Evolutionary conservation across 129 eudicot species (phyloP), one percentile per base, ranked within the genome.

Genomic region (Flaveria linearis): DNA sequence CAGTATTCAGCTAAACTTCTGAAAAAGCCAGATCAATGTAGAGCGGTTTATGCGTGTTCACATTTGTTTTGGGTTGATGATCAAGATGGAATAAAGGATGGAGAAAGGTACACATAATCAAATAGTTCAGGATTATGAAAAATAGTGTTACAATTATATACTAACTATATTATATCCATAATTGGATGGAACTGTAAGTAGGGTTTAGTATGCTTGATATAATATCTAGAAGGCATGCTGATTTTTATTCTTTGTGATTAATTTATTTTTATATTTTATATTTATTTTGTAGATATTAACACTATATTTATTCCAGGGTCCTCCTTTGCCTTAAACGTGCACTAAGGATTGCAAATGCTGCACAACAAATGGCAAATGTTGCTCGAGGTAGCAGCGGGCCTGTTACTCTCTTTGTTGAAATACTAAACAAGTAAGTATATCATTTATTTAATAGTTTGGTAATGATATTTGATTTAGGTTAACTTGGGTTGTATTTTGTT

Each of bases 381-480:
- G 84, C 99, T n/a, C 88, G 99, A 71, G 99, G 99, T 61, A 94
- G 92, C 86, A 89, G 97, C 64, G 99, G 99, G 50, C 96, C 99
- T 6, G 92, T 94, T 43, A 91, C 97, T 18, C 89, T 94, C 69
- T 91, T 94, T 72, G 99, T 94, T 61, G 99, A 94, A 83, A 94
- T 94, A 81, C 87, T 94, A 26, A 94, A 94, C 90, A 94, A 94
- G 99, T 94, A 72, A 70, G 90, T 86, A 55, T 14, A 52, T 47
- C 15, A 47, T 61, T 41, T 9, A 13, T 14, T 7, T 39, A n/a
- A 39, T 66, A 9, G 15, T 36, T 13, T 5, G 3, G 10, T 61
- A 3, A 12, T 61, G 13, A 13, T 12, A 22, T 25, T 25, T 61
- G 41, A 16, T 51, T 18, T 18, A 17, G 20, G 66, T 36, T 30